Evolutionary conservation across 495 filamentous ascomycete genomes (phyloP).

Genomic region (Barbatosphaeria neglecta): DNA sequence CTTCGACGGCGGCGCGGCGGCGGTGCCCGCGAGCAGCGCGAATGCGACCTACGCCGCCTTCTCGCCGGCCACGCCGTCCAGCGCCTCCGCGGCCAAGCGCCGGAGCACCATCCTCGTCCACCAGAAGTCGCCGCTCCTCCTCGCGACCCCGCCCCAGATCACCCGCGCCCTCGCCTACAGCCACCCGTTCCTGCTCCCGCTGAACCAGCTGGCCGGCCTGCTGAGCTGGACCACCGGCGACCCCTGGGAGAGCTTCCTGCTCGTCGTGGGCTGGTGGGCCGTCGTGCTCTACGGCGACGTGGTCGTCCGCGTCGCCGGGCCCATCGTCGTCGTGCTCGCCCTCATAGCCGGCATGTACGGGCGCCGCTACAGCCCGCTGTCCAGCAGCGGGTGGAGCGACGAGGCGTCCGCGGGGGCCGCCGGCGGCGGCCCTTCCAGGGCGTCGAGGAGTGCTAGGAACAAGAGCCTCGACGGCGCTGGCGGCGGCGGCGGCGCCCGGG

Average conservation of each 20-base stretch:
- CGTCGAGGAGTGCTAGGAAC: constrained; percentile 12
- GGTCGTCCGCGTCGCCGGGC: constrained; percentile 68
- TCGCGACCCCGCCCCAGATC: constrained; percentile 87
- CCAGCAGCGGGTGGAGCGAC: constrained; percentile 65
- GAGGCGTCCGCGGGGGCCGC: constrained; percentile 4
- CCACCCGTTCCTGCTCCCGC: constrained; percentile 78
- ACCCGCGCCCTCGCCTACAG: constrained; percentile 88
- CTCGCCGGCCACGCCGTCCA: constrained; percentile 66
- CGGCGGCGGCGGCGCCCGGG: constrained; percentile 14
- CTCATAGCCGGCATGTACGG: constrained; percentile 90
- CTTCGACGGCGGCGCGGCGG: constrained; percentile 15
- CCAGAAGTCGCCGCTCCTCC: constrained; percentile 86
- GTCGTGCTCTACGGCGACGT: constrained; percentile 74
- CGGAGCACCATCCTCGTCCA: constrained; percentile 89
- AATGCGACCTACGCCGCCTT: constrained; percentile 41
- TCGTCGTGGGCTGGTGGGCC: constrained; percentile 77
- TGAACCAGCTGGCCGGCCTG: constrained; percentile 73
- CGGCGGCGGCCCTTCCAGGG: constrained; percentile 7
- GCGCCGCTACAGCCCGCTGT: constrained; percentile 78
- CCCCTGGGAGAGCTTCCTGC: constrained; percentile 90
- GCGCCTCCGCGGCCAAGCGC: constrained; percentile 58
- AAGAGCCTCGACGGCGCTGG: constrained; percentile 19
- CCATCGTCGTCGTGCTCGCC: constrained; percentile 62
- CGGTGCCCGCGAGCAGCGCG: constrained; percentile 11
- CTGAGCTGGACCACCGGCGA: constrained; percentile 89